Percentiles rank a stretch among this genome's conserved stretches.
Evolutionary conservation across 768 basidiomycete species (phyloP).

Genomic region (Russula brevipes): DNA sequence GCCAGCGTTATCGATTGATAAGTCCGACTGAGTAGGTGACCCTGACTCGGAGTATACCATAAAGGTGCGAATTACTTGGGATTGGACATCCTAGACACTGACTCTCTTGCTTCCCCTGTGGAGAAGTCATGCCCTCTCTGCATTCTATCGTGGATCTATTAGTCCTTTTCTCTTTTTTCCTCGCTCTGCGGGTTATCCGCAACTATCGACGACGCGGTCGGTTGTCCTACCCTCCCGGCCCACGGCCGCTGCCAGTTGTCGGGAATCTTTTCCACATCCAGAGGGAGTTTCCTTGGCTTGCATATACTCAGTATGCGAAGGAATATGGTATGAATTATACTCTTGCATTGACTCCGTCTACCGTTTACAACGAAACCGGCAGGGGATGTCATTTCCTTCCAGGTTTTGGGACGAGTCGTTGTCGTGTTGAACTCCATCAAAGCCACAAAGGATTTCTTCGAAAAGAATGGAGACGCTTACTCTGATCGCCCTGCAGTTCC

Average conservation of each 20-base stretch:
- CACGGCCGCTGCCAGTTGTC: slow-evolving; percentile 3
- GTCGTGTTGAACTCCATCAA: slow-evolving; percentile 45
- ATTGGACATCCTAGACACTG: no score
- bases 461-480: slow-evolving; percentile 42
- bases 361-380: not conserved
- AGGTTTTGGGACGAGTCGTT: slow-evolving; percentile 43
- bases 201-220: slow-evolving; percentile 6
- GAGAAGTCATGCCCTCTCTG: not conserved
- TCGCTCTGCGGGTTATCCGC: not conserved
- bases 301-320: not conserved
- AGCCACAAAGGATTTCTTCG: slow-evolving; percentile 45
- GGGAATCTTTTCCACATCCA: slow-evolving; percentile 12
- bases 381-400: slow-evolving; percentile 20
- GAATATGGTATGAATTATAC: not conserved
- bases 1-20: no score
- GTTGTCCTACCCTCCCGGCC: slow-evolving; percentile 9
- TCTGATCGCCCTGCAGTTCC: not conserved
- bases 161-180: not conserved
- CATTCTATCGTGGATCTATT: not conserved
- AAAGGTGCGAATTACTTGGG: no score
- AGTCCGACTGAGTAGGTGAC: no score
- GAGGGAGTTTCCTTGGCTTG: slow-evolving; percentile 3
- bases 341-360: no score
- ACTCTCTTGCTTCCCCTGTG: no score
- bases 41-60: no score